phyloP scores from a whole-genome alignment of 2,329 filamentous ascomycete species.

The Xylaria sp. region DNA sequence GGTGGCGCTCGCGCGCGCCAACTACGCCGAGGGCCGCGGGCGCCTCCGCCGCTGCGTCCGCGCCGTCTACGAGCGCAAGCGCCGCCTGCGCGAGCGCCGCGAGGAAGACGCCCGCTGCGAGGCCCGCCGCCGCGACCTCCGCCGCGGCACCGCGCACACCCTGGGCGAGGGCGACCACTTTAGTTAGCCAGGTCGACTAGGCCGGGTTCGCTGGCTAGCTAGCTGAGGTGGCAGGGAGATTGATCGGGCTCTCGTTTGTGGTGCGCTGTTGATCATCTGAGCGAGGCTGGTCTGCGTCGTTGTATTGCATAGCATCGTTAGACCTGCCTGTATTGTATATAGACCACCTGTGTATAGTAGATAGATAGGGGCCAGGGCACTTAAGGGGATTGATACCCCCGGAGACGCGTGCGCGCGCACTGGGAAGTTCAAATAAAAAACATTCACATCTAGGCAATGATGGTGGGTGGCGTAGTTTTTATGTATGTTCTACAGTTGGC shows the following conservation, averaged over 20 bases:
- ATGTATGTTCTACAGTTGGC: constrained; percentile 19
- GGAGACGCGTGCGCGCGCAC: neutral
- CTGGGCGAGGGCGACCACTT: constrained; percentile 70
- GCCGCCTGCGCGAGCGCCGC: constrained; percentile 61
- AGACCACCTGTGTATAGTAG: neutral
- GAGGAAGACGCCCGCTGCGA: constrained; percentile 46
- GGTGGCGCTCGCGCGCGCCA: constrained; percentile 78
- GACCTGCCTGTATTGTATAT: neutral
- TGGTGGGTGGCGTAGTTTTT: constrained; percentile 1
- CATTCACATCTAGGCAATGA: constrained; percentile 19
- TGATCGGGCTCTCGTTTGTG: constrained; percentile 45
- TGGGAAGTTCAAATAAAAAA: constrained; percentile 1
- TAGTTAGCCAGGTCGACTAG: constrained; percentile 46
- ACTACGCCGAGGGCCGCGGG: constrained; percentile 81
- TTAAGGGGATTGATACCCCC: constrained; percentile 6
- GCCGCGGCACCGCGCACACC: constrained; percentile 55
- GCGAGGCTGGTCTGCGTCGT: too few species aligned
- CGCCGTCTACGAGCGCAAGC: constrained; percentile 93
- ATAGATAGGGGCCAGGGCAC: constrained; percentile 5
- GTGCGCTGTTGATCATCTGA: too few species aligned
- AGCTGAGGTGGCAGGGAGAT: constrained; percentile 32
- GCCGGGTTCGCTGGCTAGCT: neutral
- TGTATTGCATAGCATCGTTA: neutral
- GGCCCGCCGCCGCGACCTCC: constrained; percentile 50
- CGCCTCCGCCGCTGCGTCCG: constrained; percentile 77